Evolutionary conservation across 2,329 filamentous ascomycete species (phyloP).

Genomic region (Annulohypoxylon truncatum): DNA sequence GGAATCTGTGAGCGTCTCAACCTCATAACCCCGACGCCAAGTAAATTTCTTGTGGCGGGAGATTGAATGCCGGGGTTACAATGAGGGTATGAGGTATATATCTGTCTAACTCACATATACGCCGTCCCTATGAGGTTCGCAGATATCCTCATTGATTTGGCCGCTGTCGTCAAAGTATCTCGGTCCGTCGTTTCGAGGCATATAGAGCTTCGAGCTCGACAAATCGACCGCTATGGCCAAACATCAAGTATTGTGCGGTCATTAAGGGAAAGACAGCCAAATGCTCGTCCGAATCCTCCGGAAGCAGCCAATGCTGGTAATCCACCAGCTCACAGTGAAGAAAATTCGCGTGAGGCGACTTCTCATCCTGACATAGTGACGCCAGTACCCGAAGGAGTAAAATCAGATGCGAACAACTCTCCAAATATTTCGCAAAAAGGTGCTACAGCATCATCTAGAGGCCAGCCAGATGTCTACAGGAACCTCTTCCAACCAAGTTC

Average conservation of each 20-base stretch:
- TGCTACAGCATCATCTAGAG: not conserved
- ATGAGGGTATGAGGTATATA: constrained; percentile 37
- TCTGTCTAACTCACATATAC: constrained; percentile 17
- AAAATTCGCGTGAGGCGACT: constrained; percentile 10
- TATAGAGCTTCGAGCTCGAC: constrained; percentile 65
- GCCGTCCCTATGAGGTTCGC: constrained; percentile 65
- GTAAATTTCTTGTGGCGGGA: not conserved
- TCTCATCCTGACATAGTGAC: constrained; percentile 9
- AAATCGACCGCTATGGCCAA: constrained; percentile 63
- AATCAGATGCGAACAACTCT: constrained; percentile 1
- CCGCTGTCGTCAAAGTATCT: constrained; percentile 76
- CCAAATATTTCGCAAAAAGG: not conserved
- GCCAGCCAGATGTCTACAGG: constrained; percentile 19
- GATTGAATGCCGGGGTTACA: constrained; percentile 15
- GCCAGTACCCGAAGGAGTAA: not conserved
- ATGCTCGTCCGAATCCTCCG: not conserved
- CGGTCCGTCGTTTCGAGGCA: constrained; percentile 74
- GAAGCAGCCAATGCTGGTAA: not conserved
- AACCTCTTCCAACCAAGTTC: constrained; percentile 26
- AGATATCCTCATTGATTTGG: constrained; percentile 75
- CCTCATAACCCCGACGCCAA: constrained; percentile 9
- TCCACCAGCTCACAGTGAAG: constrained; percentile 11
- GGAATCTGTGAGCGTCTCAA: constrained; percentile 12
- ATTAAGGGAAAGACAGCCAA: constrained; percentile 45
- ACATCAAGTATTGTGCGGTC: constrained; percentile 58